Base-by-base conservation (phyloP, 371 early-diverging fungal species). In the Syncephalis plumigaleata region DNA sequence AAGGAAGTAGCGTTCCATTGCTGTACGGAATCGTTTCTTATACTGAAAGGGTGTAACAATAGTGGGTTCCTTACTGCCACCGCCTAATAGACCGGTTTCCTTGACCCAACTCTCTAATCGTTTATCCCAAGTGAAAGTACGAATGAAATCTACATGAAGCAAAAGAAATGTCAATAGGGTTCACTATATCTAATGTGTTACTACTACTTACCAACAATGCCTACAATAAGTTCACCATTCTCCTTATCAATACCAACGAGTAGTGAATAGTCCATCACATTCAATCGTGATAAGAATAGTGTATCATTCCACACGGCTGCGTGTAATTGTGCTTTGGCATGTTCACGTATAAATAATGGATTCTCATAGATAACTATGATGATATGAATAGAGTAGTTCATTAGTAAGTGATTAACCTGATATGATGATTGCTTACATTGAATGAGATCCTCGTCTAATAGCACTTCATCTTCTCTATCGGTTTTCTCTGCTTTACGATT, bases 91-190 rank as follows among this genome's bases (percentile, higher is more conserved):
- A 8, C 81, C 82, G 0, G 89, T 74, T 54, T 90, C 91, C 63
- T 93, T 95, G 27, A 91, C 91, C 85, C 88, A 88, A 46, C 78
- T 84, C 56, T 95, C 96, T 8, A 95, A 58, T 55, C 83, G 83
- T 61, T 93, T 95, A 60, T 92, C 92, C 93, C 92, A 93, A 0
- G 94, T 95, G 59, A 86, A 95, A 0, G 92, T 87, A 36, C 94
- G 79, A 43, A 93, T 91, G 58, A 87, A 93, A 57, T 95, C 96
- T 75, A 40, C 9, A n/a, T n/a, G n/a, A n/a, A n/a, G n/a, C n/a
- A n/a, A n/a, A n/a, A n/a, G n/a, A n/a, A n/a, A n/a, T n/a, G n/a
- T 22, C 20, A 20, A 42, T 37, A 47, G 37, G 18, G 38, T n/a
- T 48, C 23, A 24, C 23, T 22, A 22, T 17, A 36, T 44, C 15